Percentiles rank a stretch among this genome's conserved stretches.
Conservation (phyloP, 2,329 filamentous ascomycete genomes). For the Cryphonectria japonica region DNA sequence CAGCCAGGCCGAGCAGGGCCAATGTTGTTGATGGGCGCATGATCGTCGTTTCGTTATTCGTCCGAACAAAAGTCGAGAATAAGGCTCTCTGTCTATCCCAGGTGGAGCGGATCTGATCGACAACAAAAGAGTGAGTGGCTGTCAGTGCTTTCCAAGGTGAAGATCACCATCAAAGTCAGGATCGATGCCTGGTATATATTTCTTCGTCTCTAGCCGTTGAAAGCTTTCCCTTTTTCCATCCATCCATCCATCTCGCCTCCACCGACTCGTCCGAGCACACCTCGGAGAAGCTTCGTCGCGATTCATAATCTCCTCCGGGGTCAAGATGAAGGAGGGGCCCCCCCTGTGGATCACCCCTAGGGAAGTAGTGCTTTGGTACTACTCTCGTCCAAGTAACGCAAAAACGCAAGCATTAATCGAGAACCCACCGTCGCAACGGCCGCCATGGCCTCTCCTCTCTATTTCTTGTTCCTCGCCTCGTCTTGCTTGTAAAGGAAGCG, state of each 20-base stretch:
- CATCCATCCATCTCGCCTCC: neutral
- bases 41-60: neutral
- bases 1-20: constrained; percentile 17
- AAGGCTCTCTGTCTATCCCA: neutral
- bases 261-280: constrained; percentile 3
- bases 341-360: neutral
- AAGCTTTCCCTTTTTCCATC: neutral
- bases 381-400: neutral
- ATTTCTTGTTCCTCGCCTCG: neutral
- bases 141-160: neutral
- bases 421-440: neutral
- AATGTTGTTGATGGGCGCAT: constrained; percentile 15
- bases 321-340: constrained; percentile 5
- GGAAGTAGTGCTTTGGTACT: neutral
- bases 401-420: neutral
- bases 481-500: too few relatives aligned
- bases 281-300: constrained; percentile 7
- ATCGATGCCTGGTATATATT: constrained; percentile 10
- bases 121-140: neutral
- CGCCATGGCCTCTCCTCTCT: neutral
- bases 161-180: neutral
- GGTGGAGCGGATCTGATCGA: neutral
- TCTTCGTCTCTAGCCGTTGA: neutral
- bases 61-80: neutral
- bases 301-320: neutral